Conservation (phyloP, 1,284 basidiomycete genomes). For the Tranzscheliella williamsii region DNA sequence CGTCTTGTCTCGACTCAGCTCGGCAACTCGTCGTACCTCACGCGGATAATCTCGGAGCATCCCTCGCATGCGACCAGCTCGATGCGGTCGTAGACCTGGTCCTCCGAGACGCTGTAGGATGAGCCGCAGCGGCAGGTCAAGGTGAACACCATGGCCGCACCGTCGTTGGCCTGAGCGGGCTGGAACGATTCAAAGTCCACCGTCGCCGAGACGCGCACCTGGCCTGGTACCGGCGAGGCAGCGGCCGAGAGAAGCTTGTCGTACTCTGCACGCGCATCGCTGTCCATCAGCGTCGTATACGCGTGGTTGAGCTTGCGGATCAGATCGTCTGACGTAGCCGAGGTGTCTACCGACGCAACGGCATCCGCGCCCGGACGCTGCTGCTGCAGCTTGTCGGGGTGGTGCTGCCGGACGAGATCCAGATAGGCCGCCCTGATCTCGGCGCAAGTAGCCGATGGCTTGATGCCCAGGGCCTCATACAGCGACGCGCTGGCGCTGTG, state of each 20-base stretch:
- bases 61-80: slow-evolving; percentile 32
- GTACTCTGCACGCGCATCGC: slow-evolving; percentile 9
- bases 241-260: slow-evolving; percentile 9
- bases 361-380: slow-evolving; percentile 1
- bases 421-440: slow-evolving; percentile 37
- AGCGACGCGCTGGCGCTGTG: too few relatives aligned
- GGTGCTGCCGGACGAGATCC: slow-evolving; percentile 21
- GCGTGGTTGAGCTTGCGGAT: slow-evolving; percentile 38
- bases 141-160: slow-evolving; percentile 1
- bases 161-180: slow-evolving; percentile 1
- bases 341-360: too few relatives aligned
- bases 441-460: slow-evolving; percentile 7
- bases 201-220: slow-evolving; percentile 16
- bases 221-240: neutral
- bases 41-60: slow-evolving; percentile 29
- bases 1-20: too few relatives aligned
- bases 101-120: slow-evolving; percentile 8
- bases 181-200: slow-evolving; percentile 32
- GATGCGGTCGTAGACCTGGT: slow-evolving; percentile 11
- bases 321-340: too few relatives aligned
- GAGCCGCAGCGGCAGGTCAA: slow-evolving; percentile 31
- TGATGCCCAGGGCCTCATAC: slow-evolving; percentile 14
- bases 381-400: slow-evolving; percentile 40
- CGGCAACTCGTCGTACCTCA: too few relatives aligned
- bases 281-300: slow-evolving; percentile 25